A percentile compares a stretch with the other conserved stretches of the same genome.
These are phyloP conservation scores for Verticillium klebahnii DNA, from an alignment of 2,329 filamentous ascomycete genomes.

Conservation along the genomic window DNA sequence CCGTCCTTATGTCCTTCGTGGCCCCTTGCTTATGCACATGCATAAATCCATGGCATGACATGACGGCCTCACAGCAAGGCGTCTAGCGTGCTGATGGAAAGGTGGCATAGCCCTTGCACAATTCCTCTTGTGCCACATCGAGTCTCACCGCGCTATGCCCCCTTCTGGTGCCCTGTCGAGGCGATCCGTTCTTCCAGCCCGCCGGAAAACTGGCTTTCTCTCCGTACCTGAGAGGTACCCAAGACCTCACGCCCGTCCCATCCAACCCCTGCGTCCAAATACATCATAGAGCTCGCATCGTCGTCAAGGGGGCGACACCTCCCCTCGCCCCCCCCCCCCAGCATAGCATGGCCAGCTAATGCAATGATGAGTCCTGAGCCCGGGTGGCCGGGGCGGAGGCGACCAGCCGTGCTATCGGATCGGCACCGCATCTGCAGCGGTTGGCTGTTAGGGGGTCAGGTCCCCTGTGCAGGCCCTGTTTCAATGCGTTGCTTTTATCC, in stretches of 20 bases:
- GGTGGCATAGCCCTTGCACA: background rate
- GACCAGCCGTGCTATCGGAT: background rate
- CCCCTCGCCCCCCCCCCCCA: background rate
- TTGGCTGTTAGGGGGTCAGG: background rate
- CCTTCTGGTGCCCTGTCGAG: background rate
- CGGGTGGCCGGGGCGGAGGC: background rate
- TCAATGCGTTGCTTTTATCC: background rate
- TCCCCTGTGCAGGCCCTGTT: background rate
- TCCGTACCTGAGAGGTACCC: background rate
- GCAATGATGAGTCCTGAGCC: background rate
- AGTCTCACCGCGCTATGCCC: background rate
- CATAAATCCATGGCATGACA: background rate
- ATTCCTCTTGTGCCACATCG: background rate
- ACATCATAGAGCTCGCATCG: background rate
- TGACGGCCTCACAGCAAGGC: background rate
- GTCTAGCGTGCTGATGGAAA: background rate
- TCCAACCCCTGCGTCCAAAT: background rate
- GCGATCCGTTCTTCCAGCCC: background rate
- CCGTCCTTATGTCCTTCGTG: background rate
- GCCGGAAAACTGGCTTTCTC: background rate
- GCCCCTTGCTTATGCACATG: background rate
- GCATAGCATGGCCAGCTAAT: background rate
- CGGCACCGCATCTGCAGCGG: background rate
- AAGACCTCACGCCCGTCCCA: background rate
- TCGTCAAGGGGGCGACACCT: background rate